Evolutionary conservation across 495 filamentous ascomycete genomes (phyloP).

Genomic region (Podospora conica): DNA sequence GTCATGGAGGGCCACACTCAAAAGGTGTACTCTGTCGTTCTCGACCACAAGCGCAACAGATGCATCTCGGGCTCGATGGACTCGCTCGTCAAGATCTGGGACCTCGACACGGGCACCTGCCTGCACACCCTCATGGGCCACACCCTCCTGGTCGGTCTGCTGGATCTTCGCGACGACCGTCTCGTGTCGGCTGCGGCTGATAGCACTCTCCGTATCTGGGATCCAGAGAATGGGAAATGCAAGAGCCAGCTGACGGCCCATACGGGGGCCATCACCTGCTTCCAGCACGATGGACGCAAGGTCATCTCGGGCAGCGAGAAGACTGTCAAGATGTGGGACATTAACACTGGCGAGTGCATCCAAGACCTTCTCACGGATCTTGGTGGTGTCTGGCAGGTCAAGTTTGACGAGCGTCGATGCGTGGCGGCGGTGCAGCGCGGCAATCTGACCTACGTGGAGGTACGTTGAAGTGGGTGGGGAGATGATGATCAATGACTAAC

Average conservation of each 20-base stretch:
- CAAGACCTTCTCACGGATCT: constrained; percentile 94
- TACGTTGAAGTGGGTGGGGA: constrained; percentile 40
- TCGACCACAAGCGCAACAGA: constrained; percentile 84
- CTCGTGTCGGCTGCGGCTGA: constrained; percentile 95
- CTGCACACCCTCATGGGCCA: constrained; percentile 92
- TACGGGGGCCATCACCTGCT: constrained; percentile 96
- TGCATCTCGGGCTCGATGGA: constrained; percentile 99
- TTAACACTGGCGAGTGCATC: constrained; percentile 83
- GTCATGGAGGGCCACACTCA: constrained; percentile 81
- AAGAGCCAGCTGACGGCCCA: constrained; percentile 85
- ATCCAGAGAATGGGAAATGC: constrained; percentile 88
- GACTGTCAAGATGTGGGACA: constrained; percentile 98
- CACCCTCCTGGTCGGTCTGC: constrained; percentile 83
- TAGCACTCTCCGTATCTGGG: constrained; percentile 93
- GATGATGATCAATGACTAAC: constrained; percentile 13
- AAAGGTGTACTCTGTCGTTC: constrained; percentile 96
- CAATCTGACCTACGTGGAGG: constrained; percentile 90
- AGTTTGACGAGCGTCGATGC: constrained; percentile 91
- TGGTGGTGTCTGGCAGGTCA: constrained; percentile 96
- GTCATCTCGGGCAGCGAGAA: constrained; percentile 94
- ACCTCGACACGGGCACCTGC: constrained; percentile 77
- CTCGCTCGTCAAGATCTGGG: constrained; percentile 96
- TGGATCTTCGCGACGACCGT: constrained; percentile 79
- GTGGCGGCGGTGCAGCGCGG: constrained; percentile 95
- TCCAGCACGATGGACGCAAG: constrained; percentile 95